Percentiles rank a stretch among this genome's conserved stretches.
Conservation (phyloP, 306 rosid species). For the Luffa aegyptiaca region DNA sequence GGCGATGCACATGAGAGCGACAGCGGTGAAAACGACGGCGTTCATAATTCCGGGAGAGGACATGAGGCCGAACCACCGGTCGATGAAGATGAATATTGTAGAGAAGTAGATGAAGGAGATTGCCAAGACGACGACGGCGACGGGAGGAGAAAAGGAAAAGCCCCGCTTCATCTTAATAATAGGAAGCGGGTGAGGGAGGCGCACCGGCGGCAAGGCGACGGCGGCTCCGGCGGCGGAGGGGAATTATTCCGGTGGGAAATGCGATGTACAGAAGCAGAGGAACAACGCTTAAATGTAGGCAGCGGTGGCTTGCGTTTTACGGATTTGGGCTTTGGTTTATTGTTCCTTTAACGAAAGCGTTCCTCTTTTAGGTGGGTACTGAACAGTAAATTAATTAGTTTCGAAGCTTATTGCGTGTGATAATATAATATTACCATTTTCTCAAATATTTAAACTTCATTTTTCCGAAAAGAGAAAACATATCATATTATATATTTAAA, state of each 20-base stretch:
- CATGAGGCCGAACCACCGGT: conserved; percentile 78
- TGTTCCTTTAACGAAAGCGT: neutral
- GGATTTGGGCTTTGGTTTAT: conserved; percentile 3
- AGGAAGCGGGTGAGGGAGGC: conserved; percentile 17
- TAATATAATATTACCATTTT: neutral
- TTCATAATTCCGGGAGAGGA: conserved; percentile 88
- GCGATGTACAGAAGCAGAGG: conserved; percentile 5
- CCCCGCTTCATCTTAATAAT: conserved; percentile 35
- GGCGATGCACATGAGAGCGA: conserved; percentile 42
- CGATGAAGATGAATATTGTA: conserved; percentile 67
- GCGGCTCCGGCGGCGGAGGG: conserved; percentile 28
- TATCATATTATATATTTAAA: no score
- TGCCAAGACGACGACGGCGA: conserved; percentile 43
- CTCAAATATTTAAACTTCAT: no score
- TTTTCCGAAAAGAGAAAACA: no score
- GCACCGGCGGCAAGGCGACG: conserved; percentile 76
- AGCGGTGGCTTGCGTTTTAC: conserved; percentile 16
- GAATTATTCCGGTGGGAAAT: neutral
- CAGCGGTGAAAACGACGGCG: conserved; percentile 63
- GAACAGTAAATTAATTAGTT: neutral
- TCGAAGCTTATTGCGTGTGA: neutral
- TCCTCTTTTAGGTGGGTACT: neutral
- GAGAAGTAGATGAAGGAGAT: conserved; percentile 63
- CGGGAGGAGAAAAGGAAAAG: conserved; percentile 46
- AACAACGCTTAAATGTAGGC: conserved; percentile 12